phyloP scores from a whole-genome alignment of 768 basidiomycete genomes.

The Kwoniella europaea region DNA sequence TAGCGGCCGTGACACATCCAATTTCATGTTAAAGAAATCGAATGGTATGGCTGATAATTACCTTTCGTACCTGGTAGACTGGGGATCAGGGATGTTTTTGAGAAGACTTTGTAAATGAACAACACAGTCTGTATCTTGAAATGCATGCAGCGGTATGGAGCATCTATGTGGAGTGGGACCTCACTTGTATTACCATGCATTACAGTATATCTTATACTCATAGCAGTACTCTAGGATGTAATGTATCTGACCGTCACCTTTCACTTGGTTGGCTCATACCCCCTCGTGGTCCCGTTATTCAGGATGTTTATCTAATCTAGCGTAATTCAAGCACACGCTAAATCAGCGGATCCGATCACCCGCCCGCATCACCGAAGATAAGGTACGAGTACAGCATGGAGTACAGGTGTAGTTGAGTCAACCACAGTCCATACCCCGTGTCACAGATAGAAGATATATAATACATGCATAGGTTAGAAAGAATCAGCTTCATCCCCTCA shows the following conservation, averaged over 20 bases:
- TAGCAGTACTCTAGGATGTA: too few relatives aligned
- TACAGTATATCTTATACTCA: too few relatives aligned
- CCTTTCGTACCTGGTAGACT: background rate
- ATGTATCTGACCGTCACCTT: too few relatives aligned
- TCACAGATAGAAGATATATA: too few relatives aligned
- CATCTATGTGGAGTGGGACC: too few relatives aligned
- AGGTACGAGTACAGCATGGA: background rate
- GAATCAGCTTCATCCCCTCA: background rate
- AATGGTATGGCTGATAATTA: too few relatives aligned
- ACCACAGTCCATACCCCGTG: background rate
- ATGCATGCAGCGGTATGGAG: too few relatives aligned
- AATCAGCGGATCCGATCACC: background rate
- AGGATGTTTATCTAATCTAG: background rate
- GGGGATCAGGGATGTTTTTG: slow-evolving; percentile 14
- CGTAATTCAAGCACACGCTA: background rate
- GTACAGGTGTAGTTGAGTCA: slow-evolving; percentile 1
- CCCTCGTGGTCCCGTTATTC: too few relatives aligned
- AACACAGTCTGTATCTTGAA: too few relatives aligned
- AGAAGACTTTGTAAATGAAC: background rate
- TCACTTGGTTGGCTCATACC: too few relatives aligned
- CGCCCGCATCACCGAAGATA: background rate
- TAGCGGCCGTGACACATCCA: too few relatives aligned
- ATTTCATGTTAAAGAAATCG: background rate
- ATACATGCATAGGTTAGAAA: background rate
- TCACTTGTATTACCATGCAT: too few relatives aligned